Evolutionary conservation across 345 rosid species (phyloP), one percentile per base, ranked within the genome.

Genomic region (Salix koriyanagi): DNA sequence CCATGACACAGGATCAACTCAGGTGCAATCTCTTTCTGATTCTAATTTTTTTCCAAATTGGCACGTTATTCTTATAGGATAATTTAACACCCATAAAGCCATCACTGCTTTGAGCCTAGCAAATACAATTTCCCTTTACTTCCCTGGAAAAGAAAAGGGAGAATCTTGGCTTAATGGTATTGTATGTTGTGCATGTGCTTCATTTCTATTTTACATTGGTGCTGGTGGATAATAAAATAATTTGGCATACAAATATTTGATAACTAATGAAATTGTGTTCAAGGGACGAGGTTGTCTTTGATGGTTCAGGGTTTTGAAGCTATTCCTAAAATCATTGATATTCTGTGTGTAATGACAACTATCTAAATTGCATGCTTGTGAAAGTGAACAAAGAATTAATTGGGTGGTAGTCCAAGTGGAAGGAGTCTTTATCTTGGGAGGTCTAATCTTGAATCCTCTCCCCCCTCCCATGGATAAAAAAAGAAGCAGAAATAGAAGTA

Each of bases 1-100:
- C 78, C 87, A 87, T 75, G 89, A 87, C 48, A 87, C 89, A 0
- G 89, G 89, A 79, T 87, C 87, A 2, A 87, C 89, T 18, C 89
- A 87, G 86, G 89, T 86, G 26, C 70, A 28, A 2, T 16, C 11
- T 41, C 76, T 73, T 65, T 23, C 44, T 3, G 52, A 46, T 46
- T 46, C 6, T 4, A 46, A 14, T 13, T 23, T n/a, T 23, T n/a
- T 18, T 21, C 30, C 7, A 14, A 34, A 4, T 21, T 41, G 34
- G 21, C 12, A 67, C 18, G 23, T 19, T 21, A 12, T 21, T 60
- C 25, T n/a, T 9, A 21, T 60, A 23, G 52, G 18, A 46, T 46
- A 46, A 46, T 46, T 46, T 46, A 46, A 46, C 52, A 46, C 18
- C 14, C 5, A 14, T 14, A 14, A 46, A 14, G 52, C 14, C 18